Evolutionary conservation across 75 land plant genomes (phyloP), one percentile per base, ranked within the genome.

Genomic region (Pinus albicaulis): DNA sequence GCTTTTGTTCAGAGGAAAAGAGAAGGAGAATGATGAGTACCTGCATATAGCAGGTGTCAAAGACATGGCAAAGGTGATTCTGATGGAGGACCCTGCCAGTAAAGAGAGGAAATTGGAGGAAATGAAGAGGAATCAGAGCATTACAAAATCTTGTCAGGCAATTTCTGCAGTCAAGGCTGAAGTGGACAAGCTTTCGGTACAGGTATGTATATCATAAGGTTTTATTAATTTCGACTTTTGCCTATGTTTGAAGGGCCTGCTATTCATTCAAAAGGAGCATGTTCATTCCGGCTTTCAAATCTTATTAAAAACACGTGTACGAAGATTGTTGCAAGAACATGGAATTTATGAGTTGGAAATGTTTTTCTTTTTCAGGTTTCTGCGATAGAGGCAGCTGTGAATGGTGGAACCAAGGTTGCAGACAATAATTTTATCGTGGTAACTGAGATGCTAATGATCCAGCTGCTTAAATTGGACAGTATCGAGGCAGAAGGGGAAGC

Each of bases 401-500:
- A 57, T 65, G 72, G 77, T 70, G 89, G 98, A 58, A 81, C 69
- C 26, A 86, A 84, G 72, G 82, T 91, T 73, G 86, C 72, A 31
- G 92, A 86, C 24, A 84, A 89, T 74, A 91, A 93, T 23, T 89
- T 95, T 76, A 55, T 76, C 7, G 66, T 85, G 1, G 60, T 89
- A 25, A 79, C 88, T 15, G 98, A 95, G 76, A 73, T 89, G 79
- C 85, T 95, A 25, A 95, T 95, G 98, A 74, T 76, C 73, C 84
- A 93, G 65, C 80, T 95, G 80, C 82, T 95, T 76, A 93, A 89
- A 70, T 78, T 95, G 8, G 11, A 44, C 52, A 55, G 90, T 59
- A 89, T 95, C 76, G 90, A 89, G 72, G 98, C 93, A 71, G 84
- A 86, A 76, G 98, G 96, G 64, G 95, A 92, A 74, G 96, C 89